These are phyloP conservation scores for Tylopilus subfusipes DNA, from an alignment of 768 basidiomycete genomes.

Conservation along the genomic window DNA sequence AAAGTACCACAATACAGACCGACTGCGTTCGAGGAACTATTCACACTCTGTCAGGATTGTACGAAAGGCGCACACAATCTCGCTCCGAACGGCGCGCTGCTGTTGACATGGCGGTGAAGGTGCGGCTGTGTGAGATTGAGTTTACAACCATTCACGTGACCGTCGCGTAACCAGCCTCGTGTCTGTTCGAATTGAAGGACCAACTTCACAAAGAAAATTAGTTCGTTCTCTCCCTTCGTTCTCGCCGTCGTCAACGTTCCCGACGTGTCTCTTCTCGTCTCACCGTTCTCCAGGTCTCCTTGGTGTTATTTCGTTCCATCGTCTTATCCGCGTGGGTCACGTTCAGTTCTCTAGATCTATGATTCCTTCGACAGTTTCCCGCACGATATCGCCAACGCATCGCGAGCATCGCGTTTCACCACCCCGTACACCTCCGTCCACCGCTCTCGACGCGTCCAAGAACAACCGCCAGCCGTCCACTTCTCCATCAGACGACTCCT, in stretches of 20 bases:
- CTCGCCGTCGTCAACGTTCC: slow-evolving; percentile 15
- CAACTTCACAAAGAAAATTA: slow-evolving; percentile 27
- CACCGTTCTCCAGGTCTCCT: not conserved
- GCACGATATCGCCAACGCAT: slow-evolving; percentile 28
- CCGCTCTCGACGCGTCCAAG: slow-evolving; percentile 31
- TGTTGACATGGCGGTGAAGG: not conserved
- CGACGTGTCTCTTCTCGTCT: slow-evolving; percentile 19
- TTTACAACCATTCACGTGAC: slow-evolving; percentile 32
- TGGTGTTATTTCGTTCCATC: not conserved
- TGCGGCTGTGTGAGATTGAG: not conserved
- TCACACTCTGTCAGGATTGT: no score
- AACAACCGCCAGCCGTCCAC: slow-evolving; percentile 31
- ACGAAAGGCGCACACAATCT: no score
- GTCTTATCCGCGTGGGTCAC: slow-evolving; percentile 11
- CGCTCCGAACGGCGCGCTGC: no score
- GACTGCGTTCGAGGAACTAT: no score
- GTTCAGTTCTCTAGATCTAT: slow-evolving; percentile 14
- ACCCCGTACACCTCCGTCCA: slow-evolving; percentile 28
- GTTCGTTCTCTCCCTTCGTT: slow-evolving; percentile 10
- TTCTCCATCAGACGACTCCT: slow-evolving; percentile 44
- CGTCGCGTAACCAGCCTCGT: slow-evolving; percentile 36
- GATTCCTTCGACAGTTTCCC: slow-evolving; percentile 19
- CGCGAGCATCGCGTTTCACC: slow-evolving; percentile 32
- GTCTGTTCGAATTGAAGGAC: slow-evolving; percentile 28
- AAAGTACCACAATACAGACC: no score